phyloP scores from a whole-genome alignment of 1,139 yeast species.

The Saccharomyces hybrid region DNA sequence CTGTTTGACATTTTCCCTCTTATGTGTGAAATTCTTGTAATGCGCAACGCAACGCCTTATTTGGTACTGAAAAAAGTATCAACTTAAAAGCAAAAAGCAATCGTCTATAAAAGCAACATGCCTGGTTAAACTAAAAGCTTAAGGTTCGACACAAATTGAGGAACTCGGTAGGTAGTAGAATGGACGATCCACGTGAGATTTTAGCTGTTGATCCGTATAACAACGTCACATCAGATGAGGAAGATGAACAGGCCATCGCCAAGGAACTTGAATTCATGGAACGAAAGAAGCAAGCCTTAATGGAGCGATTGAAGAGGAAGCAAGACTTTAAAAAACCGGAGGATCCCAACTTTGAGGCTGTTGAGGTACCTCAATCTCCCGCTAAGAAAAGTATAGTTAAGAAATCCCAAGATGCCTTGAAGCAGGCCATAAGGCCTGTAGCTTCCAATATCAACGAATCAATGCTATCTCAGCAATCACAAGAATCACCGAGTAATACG shows the following conservation, averaged over 20 bases:
- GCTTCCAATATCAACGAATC: neutral
- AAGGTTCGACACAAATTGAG: neutral
- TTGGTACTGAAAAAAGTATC: neutral
- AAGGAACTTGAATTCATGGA: conserved; percentile 27
- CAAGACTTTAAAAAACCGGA: conserved; percentile 8
- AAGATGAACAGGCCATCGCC: conserved; percentile 14
- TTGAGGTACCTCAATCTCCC: conserved; percentile 26
- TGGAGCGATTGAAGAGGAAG: conserved; percentile 18
- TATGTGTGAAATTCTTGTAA: neutral
- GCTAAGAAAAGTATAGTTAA: neutral
- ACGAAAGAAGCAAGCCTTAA: conserved; percentile 19
- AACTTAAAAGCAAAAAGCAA: neutral
- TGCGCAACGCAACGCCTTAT: neutral
- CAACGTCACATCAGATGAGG: conserved; percentile 16
- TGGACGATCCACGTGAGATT: conserved; percentile 27
- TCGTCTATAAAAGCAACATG: neutral
- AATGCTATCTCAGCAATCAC: conserved; percentile 4
- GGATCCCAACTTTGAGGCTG: conserved; percentile 20
- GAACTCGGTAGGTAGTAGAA: conserved; percentile 2
- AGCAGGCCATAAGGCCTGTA: conserved; percentile 2
- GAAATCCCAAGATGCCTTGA: conserved; percentile 10
- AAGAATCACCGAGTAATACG: conserved; percentile 7
- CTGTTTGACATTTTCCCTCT: neutral
- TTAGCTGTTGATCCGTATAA: conserved; percentile 17
- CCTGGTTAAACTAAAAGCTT: neutral